Evolutionary conservation across 352 stramenopile genomes (phyloP).

Genomic region (Phytophthora sp.): DNA sequence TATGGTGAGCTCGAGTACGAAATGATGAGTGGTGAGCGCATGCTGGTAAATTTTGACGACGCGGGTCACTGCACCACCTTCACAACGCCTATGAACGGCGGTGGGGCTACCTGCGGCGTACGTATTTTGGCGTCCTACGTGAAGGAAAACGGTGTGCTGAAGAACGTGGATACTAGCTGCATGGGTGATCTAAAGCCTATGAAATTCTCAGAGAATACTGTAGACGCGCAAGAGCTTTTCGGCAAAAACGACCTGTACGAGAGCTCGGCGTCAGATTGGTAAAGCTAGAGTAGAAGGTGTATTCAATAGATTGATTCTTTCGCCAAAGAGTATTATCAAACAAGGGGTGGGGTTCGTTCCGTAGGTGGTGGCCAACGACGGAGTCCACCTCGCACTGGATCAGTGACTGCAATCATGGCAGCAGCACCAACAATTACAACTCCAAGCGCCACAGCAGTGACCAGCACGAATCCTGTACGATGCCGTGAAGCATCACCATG

Average conservation of each 20-base stretch:
- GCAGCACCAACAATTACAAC: not conserved
- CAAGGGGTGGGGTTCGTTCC: not conserved
- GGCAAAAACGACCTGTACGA: slow-evolving; percentile 49
- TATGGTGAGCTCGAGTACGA: slow-evolving; percentile 64
- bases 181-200: slow-evolving; percentile 61
- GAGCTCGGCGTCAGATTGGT: slow-evolving; percentile 19
- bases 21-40: slow-evolving; percentile 49
- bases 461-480: not conserved
- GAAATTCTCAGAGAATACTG: slow-evolving; percentile 40
- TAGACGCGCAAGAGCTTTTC: slow-evolving; percentile 46
- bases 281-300: slow-evolving; percentile 12
- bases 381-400: not conserved
- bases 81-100: slow-evolving; percentile 58
- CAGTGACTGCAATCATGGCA: not conserved
- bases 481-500: not conserved
- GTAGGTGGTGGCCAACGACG: not conserved
- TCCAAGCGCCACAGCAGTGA: not conserved
- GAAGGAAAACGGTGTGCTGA: slow-evolving; percentile 52
- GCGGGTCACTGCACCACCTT: slow-evolving; percentile 82
- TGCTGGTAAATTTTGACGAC: slow-evolving; percentile 75
- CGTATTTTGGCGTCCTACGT: slow-evolving; percentile 77
- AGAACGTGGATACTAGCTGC: slow-evolving; percentile 72
- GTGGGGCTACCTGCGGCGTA: slow-evolving; percentile 63
- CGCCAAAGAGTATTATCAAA: slow-evolving; percentile 1
- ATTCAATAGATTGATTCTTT: slow-evolving; percentile 15